Conservation (phyloP, 2,329 filamentous ascomycete species). For the Diplodia scrobiculata region DNA sequence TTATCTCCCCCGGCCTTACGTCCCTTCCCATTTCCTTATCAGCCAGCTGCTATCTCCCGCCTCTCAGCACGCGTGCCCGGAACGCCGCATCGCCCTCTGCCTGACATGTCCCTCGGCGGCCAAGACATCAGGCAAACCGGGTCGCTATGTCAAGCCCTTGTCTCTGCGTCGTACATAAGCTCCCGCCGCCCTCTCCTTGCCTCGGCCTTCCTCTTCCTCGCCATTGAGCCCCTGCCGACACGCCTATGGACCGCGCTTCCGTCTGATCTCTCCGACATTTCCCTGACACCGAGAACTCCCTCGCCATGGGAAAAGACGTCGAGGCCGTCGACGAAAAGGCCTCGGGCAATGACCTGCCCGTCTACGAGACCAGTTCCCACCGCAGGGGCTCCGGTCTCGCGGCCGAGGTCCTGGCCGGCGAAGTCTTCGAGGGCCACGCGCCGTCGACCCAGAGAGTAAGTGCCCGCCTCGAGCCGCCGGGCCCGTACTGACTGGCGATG, state of each 20-base stretch:
- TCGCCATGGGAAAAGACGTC: conserved; percentile 18
- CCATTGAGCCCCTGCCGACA: no score
- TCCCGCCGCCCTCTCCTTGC: background rate
- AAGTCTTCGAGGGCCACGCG: conserved; percentile 23
- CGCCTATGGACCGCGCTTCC: no score
- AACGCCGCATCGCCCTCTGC: no score
- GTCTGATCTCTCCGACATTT: no score
- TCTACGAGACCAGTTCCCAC: conserved; percentile 10
- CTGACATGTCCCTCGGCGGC: background rate
- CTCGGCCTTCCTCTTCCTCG: background rate
- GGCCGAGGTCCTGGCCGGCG: conserved; percentile 19
- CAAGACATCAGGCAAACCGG: conserved; percentile 16
- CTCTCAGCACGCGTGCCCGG: no score
- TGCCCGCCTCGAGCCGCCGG: background rate
- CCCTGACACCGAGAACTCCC: no score
- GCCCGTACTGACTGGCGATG: background rate
- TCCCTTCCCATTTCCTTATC: background rate
- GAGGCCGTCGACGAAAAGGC: conserved; percentile 10
- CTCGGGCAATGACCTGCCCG: conserved; percentile 7
- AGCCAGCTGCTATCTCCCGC: background rate
- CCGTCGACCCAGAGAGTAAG: conserved; percentile 25
- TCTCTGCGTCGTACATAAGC: conserved; percentile 2
- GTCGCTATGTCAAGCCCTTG: background rate
- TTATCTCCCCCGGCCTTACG: background rate
- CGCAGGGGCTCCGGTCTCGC: background rate